phyloP scores from a whole-genome alignment of 768 basidiomycete species.

The Podaxis sp. region DNA sequence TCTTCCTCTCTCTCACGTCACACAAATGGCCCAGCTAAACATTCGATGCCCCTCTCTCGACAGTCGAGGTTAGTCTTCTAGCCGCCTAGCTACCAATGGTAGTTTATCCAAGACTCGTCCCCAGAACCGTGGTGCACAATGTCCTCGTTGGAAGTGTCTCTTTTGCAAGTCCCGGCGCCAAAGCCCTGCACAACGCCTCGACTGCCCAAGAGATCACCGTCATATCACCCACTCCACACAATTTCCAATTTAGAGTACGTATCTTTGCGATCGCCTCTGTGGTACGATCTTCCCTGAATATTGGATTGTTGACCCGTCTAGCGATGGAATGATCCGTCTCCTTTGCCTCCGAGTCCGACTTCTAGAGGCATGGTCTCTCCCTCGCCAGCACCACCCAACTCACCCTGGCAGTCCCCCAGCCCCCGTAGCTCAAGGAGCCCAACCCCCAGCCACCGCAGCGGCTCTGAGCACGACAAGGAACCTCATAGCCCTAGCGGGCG shows the following conservation, averaged over 20 bases:
- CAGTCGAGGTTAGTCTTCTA: constrained; percentile 17
- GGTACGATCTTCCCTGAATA: background rate
- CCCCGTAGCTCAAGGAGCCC: constrained; percentile 15
- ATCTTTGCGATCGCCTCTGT: background rate
- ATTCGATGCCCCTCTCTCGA: constrained; percentile 8
- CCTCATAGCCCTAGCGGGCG: background rate
- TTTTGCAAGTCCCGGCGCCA: constrained; percentile 68
- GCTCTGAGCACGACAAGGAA: constrained; percentile 3
- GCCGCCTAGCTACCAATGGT: constrained; percentile 3
- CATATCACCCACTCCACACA: constrained; percentile 53
- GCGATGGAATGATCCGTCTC: constrained; percentile 69
- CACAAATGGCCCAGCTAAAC: constrained; percentile 6
- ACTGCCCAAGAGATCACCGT: constrained; percentile 81
- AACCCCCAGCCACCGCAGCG: constrained; percentile 7
- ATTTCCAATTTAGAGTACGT: constrained; percentile 51
- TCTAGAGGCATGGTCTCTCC: constrained; percentile 24
- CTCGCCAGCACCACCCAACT: constrained; percentile 18
- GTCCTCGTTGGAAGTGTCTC: constrained; percentile 76
- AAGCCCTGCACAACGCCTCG: constrained; percentile 75
- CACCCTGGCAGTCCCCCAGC: constrained; percentile 18
- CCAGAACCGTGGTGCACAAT: constrained; percentile 64
- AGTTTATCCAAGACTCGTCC: background rate
- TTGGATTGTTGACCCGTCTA: constrained; percentile 19
- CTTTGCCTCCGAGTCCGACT: constrained; percentile 51
- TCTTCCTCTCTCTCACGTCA: constrained; percentile 3